A percentile compares a stretch with the other conserved stretches of the same genome.
These are phyloP conservation scores for Acrocalymma vagum DNA, from an alignment of 2,329 filamentous ascomycete genomes.

Conservation along the genomic window DNA sequence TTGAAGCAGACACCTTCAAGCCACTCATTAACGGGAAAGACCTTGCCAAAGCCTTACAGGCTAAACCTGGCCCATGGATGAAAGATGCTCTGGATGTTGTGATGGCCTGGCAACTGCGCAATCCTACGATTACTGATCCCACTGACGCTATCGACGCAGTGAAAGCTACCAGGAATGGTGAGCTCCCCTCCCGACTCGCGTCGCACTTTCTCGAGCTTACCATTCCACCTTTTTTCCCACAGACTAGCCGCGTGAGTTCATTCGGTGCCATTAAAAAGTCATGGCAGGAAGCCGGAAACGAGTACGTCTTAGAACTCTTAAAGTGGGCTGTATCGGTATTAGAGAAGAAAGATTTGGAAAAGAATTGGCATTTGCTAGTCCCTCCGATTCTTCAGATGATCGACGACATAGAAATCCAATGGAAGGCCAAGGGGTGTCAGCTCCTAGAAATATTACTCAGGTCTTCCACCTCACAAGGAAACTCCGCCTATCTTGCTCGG, in stretches of 20 bases:
- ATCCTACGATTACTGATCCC: constrained; percentile 72
- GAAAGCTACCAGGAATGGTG: constrained; percentile 52
- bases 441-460: constrained; percentile 64
- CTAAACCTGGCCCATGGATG: constrained; percentile 85
- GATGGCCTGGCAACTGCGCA: constrained; percentile 86
- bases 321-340: constrained; percentile 66
- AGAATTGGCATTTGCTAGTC: constrained; percentile 73
- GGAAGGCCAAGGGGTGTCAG: constrained; percentile 65
- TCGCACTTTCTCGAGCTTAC: constrained; percentile 68
- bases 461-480: constrained; percentile 1
- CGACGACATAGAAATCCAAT: constrained; percentile 66
- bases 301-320: constrained; percentile 64
- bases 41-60: constrained; percentile 71
- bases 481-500: constrained; percentile 64
- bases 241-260: constrained; percentile 48
- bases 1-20: constrained; percentile 58
- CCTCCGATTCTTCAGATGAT: constrained; percentile 75
- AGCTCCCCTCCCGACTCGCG: constrained; percentile 59
- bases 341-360: constrained; percentile 60
- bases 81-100: constrained; percentile 79
- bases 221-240: constrained; percentile 71
- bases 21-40: constrained; percentile 75
- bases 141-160: constrained; percentile 56
- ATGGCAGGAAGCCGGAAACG: constrained; percentile 66
- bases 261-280: constrained; percentile 66